phyloP scores from a whole-genome alignment of 1,139 yeast genomes.

The Suhomyces bolitotheri region DNA sequence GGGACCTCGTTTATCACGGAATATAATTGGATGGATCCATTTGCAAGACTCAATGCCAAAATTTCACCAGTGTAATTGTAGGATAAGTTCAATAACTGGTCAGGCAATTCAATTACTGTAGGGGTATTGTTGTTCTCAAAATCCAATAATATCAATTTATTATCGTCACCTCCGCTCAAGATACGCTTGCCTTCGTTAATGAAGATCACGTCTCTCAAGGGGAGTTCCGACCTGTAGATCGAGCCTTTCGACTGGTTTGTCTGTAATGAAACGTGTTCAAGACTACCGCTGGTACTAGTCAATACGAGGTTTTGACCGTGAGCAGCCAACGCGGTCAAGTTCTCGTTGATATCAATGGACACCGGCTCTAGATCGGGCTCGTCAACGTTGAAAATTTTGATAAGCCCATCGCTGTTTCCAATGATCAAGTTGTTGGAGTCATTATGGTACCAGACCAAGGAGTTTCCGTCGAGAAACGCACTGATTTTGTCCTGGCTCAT shows the following conservation, averaged over 20 bases:
- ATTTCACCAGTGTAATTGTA: constrained; percentile 63
- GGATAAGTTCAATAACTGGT: constrained; percentile 59
- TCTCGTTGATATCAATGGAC: constrained; percentile 51
- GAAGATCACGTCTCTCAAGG: constrained; percentile 64
- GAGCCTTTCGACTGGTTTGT: constrained; percentile 25
- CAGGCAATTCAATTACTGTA: constrained; percentile 44
- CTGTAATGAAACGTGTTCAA: constrained; percentile 32
- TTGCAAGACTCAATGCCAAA: constrained; percentile 62
- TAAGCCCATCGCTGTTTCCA: constrained; percentile 51
- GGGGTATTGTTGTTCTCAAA: constrained; percentile 38
- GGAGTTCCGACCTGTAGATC: constrained; percentile 52
- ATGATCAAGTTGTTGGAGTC: constrained; percentile 42
- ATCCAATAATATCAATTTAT: constrained; percentile 57
- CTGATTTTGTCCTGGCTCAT: constrained; percentile 28
- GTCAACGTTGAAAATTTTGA: constrained; percentile 49
- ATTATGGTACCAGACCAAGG: constrained; percentile 40
- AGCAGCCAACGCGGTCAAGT: constrained; percentile 35
- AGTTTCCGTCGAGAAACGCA: constrained; percentile 50
- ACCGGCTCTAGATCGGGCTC: constrained; percentile 56
- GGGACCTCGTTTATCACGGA: constrained; percentile 53
- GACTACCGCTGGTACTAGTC: constrained; percentile 37
- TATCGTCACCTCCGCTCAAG: constrained; percentile 78
- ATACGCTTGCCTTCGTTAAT: constrained; percentile 71
- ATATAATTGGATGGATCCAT: constrained; percentile 66
- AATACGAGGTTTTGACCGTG: constrained; percentile 26